Evolutionary conservation across 116 monocot species (phyloP).

Genomic region (Posidonia oceanica): DNA sequence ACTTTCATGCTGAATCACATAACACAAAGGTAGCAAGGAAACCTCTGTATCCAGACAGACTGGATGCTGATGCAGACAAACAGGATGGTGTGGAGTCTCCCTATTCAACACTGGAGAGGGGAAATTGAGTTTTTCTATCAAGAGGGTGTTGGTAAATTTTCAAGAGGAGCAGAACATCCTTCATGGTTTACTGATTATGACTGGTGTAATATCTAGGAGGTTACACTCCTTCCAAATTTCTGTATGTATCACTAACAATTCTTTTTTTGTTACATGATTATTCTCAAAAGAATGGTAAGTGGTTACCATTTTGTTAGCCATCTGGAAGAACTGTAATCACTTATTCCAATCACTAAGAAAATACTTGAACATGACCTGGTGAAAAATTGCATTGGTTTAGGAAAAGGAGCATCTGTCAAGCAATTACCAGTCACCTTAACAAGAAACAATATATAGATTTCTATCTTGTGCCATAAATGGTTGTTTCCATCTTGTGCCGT

Average conservation of each 20-base stretch:
- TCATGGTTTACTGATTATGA: slow-evolving; percentile 89
- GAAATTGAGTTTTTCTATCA: slow-evolving; percentile 46
- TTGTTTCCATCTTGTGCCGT: no score
- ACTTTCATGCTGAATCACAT: slow-evolving; percentile 47
- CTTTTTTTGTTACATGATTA: not conserved
- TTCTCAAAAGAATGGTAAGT: no score
- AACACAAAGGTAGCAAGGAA: slow-evolving; percentile 32
- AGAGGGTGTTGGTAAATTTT: slow-evolving; percentile 28
- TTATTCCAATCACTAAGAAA: not conserved
- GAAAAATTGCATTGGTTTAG: not conserved
- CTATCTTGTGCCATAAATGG: no score
- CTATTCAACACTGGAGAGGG: slow-evolving; percentile 35
- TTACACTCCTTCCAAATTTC: not conserved
- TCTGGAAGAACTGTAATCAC: no score
- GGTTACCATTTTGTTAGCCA: no score
- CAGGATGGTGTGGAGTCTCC: slow-evolving; percentile 28
- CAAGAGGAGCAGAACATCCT: slow-evolving; percentile 41
- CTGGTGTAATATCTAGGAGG: slow-evolving; percentile 56
- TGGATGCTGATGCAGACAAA: slow-evolving; percentile 16
- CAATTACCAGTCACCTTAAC: no score
- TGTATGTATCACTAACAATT: not conserved
- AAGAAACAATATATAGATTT: no score
- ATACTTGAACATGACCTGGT: not conserved
- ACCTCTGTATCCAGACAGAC: not conserved
- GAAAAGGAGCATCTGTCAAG: no score